Base-by-base conservation (phyloP, 164 flowering plant genomes). In the Nymphaea colorata region DNA sequence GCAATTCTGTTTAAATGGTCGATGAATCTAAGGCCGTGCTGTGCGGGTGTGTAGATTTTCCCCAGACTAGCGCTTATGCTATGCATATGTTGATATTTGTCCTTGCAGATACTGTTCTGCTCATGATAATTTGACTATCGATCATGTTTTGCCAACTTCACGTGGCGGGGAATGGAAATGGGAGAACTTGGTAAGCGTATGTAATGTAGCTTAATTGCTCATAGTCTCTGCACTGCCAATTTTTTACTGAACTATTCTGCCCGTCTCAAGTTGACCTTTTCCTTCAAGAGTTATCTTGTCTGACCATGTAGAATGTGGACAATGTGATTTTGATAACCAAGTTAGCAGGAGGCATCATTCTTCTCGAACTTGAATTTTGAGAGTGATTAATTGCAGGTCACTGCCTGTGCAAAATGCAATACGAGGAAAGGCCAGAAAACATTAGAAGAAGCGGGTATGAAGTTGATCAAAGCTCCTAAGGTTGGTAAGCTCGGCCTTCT, bases 341-440 rank as follows among this genome's bases (percentile, higher is more conserved):
- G 36, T 25, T 25, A 25, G 36, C 36, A 25, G 36, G 36, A 25
- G 36, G 36, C 0, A 25, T 25, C 36, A 25, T 25, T 25, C 36
- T 25, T 25, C 36, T 25, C 36, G 36, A 25, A 25, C 36, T 25
- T 25, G 36, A 25, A 25, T 25, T 25, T 25, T 25, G 36, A 47
- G 55, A 47, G 11, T 68, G 59, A 45, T 14, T 59, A 64, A 44
- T 47, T 59, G 74, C 81, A 90, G 96, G 99, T 91, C 55, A 77
- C 95, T 18, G 99, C 99, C 55, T 94, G 99, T 86, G 64, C 85
- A 44, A 90, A 71, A 75, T 94, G 97, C 85, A 94, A 94, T 77
- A 85, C 96, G 66, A 88, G 70, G 73, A 94, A 91, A 76, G 99
- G 96, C 25, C 83, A 82, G 45, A 89, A 89, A 67, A 94, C 95